These are phyloP conservation scores for Neurospora discreta DNA, from an alignment of 495 filamentous ascomycete species.

Conservation along the genomic window DNA sequence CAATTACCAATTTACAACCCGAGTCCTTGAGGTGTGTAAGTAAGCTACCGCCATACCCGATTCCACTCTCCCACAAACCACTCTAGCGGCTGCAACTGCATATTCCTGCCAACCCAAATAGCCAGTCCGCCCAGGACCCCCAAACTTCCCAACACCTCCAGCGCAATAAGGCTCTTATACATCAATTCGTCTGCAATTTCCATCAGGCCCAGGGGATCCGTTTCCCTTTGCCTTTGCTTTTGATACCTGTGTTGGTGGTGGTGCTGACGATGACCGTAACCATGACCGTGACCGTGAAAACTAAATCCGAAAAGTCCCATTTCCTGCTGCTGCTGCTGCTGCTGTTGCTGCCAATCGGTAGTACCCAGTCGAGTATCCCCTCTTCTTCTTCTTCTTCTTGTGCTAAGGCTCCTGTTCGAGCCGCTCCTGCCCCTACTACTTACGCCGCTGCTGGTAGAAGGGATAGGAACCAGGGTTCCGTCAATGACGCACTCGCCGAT, in stretches of 20 bases:
- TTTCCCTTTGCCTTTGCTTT: conserved; percentile 26
- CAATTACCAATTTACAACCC: neutral
- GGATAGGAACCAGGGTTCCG: conserved; percentile 47
- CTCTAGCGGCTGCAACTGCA: conserved; percentile 12
- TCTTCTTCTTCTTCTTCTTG: neutral
- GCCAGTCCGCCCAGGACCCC: conserved; percentile 65
- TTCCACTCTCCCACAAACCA: conserved; percentile 21
- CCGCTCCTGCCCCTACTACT: neutral
- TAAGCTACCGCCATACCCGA: conserved; percentile 12
- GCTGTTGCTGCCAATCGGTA: neutral
- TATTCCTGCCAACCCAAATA: conserved; percentile 42
- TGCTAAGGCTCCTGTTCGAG: neutral
- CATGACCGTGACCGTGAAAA: neutral
- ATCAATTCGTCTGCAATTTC: conserved; percentile 58
- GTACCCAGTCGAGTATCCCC: neutral
- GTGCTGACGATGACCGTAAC: neutral
- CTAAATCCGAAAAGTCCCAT: neutral
- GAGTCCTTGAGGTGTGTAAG: neutral
- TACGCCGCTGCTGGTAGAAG: conserved; percentile 5
- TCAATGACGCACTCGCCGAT: conserved; percentile 65
- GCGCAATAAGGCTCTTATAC: conserved; percentile 51
- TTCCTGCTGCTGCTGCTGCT: neutral
- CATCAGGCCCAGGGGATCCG: conserved; percentile 71
- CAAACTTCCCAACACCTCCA: conserved; percentile 70
- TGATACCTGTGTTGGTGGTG: conserved; percentile 1